Evolutionary conservation across 306 rosid genomes (phyloP).

Genomic region (Castanopsis chinensis): DNA sequence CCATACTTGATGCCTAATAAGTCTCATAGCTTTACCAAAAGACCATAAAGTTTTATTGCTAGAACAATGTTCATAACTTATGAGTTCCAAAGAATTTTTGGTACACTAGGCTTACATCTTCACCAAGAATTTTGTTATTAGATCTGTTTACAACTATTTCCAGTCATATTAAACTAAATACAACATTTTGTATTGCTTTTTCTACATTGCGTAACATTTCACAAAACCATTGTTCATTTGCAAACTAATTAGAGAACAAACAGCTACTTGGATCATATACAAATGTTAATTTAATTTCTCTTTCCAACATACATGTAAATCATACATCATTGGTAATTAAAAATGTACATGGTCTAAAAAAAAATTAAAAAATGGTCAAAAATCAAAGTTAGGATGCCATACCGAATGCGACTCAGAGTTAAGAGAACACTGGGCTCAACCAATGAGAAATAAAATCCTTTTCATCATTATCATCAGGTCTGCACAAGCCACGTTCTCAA

Average conservation of each 20-base stretch:
- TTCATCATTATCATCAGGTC: slow-evolving; percentile 7
- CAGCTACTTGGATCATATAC: neutral
- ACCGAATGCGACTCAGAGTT: slow-evolving; percentile 1
- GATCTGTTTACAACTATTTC: neutral
- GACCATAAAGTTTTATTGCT: neutral
- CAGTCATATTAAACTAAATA: neutral
- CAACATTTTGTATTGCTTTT: neutral
- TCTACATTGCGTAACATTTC: neutral
- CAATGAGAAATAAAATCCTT: slow-evolving; percentile 16
- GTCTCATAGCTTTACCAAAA: neutral
- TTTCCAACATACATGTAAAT: neutral
- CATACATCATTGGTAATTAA: slow-evolving; percentile 8
- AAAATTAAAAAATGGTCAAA: neutral
- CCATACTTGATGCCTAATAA: neutral
- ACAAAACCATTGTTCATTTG: neutral
- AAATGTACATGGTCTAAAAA: slow-evolving; percentile 19
- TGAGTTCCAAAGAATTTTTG: neutral
- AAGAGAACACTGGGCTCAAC: slow-evolving; percentile 7
- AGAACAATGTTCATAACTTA: neutral
- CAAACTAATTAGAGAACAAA: neutral
- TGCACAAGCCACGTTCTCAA: slow-evolving; percentile 15
- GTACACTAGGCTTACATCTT: neutral
- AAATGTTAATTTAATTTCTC: neutral
- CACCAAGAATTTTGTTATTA: neutral
- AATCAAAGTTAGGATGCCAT: slow-evolving; percentile 15